Evolutionary conservation across 2,329 filamentous ascomycete species (phyloP), one percentile per base, ranked within the genome.

Genomic region (Cladosporium sp.): DNA sequence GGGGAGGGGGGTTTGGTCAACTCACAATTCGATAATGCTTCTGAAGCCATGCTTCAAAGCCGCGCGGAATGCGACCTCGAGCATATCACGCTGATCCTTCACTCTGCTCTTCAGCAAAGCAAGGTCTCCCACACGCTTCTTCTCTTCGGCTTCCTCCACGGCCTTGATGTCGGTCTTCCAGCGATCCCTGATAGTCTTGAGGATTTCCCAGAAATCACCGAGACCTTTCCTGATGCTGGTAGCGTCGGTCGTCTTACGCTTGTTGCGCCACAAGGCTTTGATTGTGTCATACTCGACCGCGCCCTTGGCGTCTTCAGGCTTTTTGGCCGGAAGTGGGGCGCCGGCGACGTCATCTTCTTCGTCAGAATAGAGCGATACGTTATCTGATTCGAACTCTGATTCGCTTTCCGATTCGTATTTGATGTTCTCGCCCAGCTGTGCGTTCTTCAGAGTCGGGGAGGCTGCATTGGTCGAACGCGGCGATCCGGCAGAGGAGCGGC

Each of bases 201-300:
- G 70, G 42, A 83, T 70, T 45, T 83, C 79, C 71, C 81, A 82
- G 61, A 81, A 79, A 41, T 77, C 73, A 46, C 74, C 73, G 57
- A 84, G 70, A 42, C 77, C 77, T 56, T 68, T 70, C 58, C 79
- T 77, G 53, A 84, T 77, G 55, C 76, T 76, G 22, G 78, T 75
- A 13, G 73, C 69, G 51, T 71, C 69, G 16, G 76, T 38, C 70
- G 32, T 70, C 55, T 74, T 75, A 56, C 77, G 78, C 55, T 76
- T 76, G 43, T 78, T 76, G 45, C 73, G 76, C 81, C 82, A 85
- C 9, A 83, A 75, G 31, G 80, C 79, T 63, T 80, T 80, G 52
- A 83, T 76, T 9, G 79, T 74, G 62, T 84, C 80, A 65, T 83
- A 84, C 50, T 75, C 72, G 11, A 76, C 74, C 41, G 74, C 79